phyloP scores from a whole-genome alignment of 257 asterid species.

The Solanum pennellii region DNA sequence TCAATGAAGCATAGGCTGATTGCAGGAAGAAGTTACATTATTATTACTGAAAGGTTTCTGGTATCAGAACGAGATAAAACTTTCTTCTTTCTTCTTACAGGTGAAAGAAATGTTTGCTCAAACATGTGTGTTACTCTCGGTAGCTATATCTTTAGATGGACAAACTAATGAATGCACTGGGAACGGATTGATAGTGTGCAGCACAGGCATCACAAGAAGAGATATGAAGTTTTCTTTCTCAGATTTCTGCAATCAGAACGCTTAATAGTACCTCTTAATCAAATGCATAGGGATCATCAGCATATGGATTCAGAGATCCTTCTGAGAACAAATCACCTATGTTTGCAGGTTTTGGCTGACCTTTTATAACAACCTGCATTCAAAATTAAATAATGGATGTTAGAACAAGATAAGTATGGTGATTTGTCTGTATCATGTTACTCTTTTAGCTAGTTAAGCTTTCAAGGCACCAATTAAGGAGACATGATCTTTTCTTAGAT shows the following conservation, averaged over 20 bases:
- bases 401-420: neutral
- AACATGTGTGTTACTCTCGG: neutral
- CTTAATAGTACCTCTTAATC: slow-evolving; percentile 56
- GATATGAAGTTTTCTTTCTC: neutral
- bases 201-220: neutral
- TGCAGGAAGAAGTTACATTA: neutral
- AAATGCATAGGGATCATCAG: slow-evolving; percentile 94
- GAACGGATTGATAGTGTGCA: neutral
- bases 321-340: slow-evolving; percentile 89
- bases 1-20: neutral
- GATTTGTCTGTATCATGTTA: neutral
- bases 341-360: slow-evolving; percentile 51
- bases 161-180: neutral
- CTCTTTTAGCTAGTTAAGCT: neutral
- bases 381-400: neutral
- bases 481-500: neutral
- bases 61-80: neutral
- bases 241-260: neutral
- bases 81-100: neutral
- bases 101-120: neutral
- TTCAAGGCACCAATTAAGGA: neutral
- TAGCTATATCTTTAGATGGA: neutral
- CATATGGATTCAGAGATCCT: slow-evolving; percentile 94
- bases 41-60: neutral
- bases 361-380: slow-evolving; percentile 36